Evolutionary conservation across 345 rosid species (phyloP).

Genomic region (Rhizophora apiculata): DNA sequence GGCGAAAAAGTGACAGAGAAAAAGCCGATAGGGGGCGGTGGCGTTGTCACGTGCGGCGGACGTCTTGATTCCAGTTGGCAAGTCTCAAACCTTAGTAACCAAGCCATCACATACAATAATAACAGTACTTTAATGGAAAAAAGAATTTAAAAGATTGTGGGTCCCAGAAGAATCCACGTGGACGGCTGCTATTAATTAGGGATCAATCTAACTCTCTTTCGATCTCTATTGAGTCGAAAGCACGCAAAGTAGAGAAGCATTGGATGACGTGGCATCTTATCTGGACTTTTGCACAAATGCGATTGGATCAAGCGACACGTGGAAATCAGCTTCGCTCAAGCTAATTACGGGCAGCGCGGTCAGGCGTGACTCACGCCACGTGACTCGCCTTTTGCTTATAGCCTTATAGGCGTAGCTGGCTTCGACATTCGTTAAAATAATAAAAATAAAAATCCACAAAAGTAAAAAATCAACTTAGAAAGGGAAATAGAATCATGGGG

Average conservation of each 20-base stretch:
- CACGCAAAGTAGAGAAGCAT: slow-evolving; percentile 40
- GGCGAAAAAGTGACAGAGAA: slow-evolving; percentile 15
- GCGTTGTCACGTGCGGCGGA: slow-evolving; percentile 22
- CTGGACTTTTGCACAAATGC: slow-evolving; percentile 46
- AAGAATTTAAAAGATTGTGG: background rate
- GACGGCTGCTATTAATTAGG: slow-evolving; percentile 15
- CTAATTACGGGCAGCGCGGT: background rate
- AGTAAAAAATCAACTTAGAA: background rate
- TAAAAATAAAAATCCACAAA: background rate
- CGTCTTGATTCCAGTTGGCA: slow-evolving; percentile 35
- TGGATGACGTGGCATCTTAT: slow-evolving; percentile 47
- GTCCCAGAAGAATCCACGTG: slow-evolving; percentile 34
- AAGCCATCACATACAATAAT: slow-evolving; percentile 22
- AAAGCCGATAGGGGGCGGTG: slow-evolving; percentile 21
- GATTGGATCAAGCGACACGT: slow-evolving; percentile 37
- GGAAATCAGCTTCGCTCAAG: slow-evolving; percentile 6
- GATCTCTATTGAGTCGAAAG: slow-evolving; percentile 39
- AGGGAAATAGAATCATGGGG: background rate
- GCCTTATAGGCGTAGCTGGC: slow-evolving; percentile 14
- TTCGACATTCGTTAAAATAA: slow-evolving; percentile 5
- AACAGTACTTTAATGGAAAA: too few species aligned
- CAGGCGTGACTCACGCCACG: slow-evolving; percentile 30
- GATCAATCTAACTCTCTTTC: background rate
- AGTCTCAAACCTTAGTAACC: slow-evolving; percentile 23
- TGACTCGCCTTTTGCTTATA: slow-evolving; percentile 1